Evolutionary conservation across 208 protist genomes (phyloP).

Genomic region (Crithidia brevicula): DNA sequence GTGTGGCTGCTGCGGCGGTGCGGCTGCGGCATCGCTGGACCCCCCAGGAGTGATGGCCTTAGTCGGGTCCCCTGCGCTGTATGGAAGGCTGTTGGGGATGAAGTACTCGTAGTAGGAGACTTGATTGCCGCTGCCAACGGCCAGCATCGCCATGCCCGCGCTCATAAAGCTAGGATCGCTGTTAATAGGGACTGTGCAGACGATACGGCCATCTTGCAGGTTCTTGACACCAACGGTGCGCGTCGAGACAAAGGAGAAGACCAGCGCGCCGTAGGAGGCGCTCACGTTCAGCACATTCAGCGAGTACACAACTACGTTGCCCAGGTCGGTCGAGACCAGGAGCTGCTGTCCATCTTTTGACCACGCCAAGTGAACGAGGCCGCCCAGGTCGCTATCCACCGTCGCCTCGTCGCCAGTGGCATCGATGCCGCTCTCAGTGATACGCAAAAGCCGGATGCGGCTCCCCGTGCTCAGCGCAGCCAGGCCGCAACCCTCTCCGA

Average conservation of each 20-base stretch:
- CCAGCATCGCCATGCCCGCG: conserved; percentile 84
- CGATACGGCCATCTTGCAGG: conserved; percentile 59
- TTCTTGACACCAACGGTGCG: conserved; percentile 88
- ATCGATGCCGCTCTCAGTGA: conserved; percentile 55
- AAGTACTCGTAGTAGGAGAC: conserved; percentile 90
- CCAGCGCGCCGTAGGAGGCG: conserved; percentile 59
- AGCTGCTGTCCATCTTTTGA: conserved; percentile 92
- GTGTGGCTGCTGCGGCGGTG: conserved; percentile 35
- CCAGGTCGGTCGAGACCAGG: conserved; percentile 70
- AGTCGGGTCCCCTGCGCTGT: not conserved
- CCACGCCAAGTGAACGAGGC: conserved; percentile 48
- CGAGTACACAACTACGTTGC: conserved; percentile 79
- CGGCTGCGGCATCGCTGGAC: conserved; percentile 13
- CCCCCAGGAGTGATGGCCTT: conserved; percentile 4
- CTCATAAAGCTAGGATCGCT: conserved; percentile 89
- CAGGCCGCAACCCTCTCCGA: conserved; percentile 54
- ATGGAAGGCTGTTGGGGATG: conserved; percentile 52
- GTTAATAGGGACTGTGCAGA: conserved; percentile 78
- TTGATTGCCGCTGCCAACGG: conserved; percentile 78
- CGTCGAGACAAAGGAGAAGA: conserved; percentile 89
- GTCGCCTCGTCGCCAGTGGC: conserved; percentile 27
- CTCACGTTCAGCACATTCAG: conserved; percentile 85
- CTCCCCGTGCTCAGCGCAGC: conserved; percentile 52
- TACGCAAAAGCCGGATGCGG: conserved; percentile 55
- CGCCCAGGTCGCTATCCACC: conserved; percentile 15